These are phyloP conservation scores for Luzula sylvatica DNA, from an alignment of 176 grass and related monocot genomes.

Conservation along the genomic window DNA sequence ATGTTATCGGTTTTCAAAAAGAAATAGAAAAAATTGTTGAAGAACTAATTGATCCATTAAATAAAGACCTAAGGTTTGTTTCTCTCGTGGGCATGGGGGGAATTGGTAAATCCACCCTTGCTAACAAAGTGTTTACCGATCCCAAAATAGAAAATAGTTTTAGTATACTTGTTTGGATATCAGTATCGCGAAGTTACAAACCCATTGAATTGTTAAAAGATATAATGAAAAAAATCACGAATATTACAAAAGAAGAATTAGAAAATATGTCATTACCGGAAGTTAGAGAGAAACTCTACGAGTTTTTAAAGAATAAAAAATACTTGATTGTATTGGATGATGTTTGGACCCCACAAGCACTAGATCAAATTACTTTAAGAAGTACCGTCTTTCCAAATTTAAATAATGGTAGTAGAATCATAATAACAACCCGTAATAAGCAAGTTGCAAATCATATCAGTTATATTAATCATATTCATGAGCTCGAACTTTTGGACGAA, in stretches of 20 bases:
- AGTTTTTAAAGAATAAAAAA: not conserved
- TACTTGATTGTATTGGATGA: conserved; percentile 1
- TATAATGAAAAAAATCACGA: not conserved
- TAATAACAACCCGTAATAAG: not conserved
- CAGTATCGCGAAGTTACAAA: too few species aligned
- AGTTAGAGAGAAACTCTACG: not conserved
- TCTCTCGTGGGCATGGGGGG: too few species aligned
- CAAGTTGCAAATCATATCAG: not conserved
- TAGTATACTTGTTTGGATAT: not conserved
- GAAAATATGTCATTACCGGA: not conserved
- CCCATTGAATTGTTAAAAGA: too few species aligned
- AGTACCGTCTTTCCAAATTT: not conserved
- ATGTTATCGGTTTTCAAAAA: too few species aligned
- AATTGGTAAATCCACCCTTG: too few species aligned
- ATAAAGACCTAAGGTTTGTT: too few species aligned
- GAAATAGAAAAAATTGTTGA: too few species aligned
- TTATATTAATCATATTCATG: not conserved
- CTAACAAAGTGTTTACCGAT: too few species aligned
- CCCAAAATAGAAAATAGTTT: not conserved
- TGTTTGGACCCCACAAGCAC: not conserved
- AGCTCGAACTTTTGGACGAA: not conserved
- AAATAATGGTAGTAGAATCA: not conserved
- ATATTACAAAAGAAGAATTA: not conserved
- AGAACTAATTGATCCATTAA: too few species aligned
- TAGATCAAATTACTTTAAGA: not conserved